These are phyloP conservation scores for Rhizopus delemar DNA, from an alignment of 371 early-diverging fungal genomes.

Conservation along the genomic window DNA sequence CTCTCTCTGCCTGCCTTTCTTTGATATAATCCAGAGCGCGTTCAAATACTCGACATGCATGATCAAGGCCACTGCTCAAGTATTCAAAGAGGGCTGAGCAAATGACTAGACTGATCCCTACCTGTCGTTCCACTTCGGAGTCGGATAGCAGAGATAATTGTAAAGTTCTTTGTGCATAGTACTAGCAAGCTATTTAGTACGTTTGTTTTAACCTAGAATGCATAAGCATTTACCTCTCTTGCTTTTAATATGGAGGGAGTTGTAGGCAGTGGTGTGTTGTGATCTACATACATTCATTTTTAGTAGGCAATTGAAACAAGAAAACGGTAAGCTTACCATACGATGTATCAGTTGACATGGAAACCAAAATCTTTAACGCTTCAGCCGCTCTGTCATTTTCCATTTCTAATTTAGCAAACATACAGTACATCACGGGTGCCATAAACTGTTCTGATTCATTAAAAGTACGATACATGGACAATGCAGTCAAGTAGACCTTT, in stretches of 20 bases:
- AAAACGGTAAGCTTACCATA: slow-evolving; percentile 24
- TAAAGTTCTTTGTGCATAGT: slow-evolving; percentile 32
- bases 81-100: slow-evolving; percentile 63
- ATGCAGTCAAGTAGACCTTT: slow-evolving; percentile 63
- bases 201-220: not conserved
- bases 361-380: slow-evolving; percentile 51
- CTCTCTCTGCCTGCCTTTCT: slow-evolving; percentile 42
- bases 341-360: slow-evolving; percentile 36
- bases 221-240: slow-evolving; percentile 44
- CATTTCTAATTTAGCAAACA: slow-evolving; percentile 62
- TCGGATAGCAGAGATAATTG: slow-evolving; percentile 28
- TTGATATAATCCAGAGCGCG: slow-evolving; percentile 42
- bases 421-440: slow-evolving; percentile 52
- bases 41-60: slow-evolving; percentile 55
- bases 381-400: slow-evolving; percentile 44
- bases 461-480: slow-evolving; percentile 53
- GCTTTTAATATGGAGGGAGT: slow-evolving; percentile 45
- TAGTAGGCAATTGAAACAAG: not conserved
- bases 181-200: slow-evolving; percentile 21
- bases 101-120: slow-evolving; percentile 38
- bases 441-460: slow-evolving; percentile 41
- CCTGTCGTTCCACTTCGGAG: slow-evolving; percentile 32
- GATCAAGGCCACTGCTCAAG: slow-evolving; percentile 48
- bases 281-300: slow-evolving; percentile 11
- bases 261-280: slow-evolving; percentile 26